These are phyloP conservation scores for Suhomyces atakaporum DNA, from an alignment of 1,139 yeast species.

Conservation along the genomic window DNA sequence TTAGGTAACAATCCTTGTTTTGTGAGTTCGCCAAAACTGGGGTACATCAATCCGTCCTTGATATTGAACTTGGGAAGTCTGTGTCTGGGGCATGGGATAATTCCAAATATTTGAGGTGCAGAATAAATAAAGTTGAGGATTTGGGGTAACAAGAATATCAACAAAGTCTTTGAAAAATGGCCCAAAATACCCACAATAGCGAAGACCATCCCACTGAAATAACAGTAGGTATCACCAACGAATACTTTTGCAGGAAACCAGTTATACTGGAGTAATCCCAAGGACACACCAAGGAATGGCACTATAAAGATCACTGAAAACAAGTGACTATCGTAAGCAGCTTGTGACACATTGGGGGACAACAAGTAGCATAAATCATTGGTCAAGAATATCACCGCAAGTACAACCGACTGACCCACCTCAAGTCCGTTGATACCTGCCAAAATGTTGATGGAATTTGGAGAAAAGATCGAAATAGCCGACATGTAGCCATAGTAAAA, in stretches of 20 bases:
- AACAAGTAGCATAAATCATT: conserved; percentile 77
- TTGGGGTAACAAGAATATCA: conserved; percentile 86
- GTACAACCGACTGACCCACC: conserved; percentile 88
- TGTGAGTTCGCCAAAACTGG: conserved; percentile 47
- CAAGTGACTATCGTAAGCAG: conserved; percentile 80
- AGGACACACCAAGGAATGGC: conserved; percentile 85
- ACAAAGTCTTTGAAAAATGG: conserved; percentile 89
- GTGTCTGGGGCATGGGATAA: conserved; percentile 95
- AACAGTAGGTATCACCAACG: conserved; percentile 98
- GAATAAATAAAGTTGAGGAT: conserved; percentile 86
- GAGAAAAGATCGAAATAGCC: conserved; percentile 87
- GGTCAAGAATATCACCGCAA: conserved; percentile 66
- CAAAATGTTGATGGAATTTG: conserved; percentile 92
- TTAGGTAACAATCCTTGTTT: conserved; percentile 19
- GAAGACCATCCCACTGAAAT: conserved; percentile 97
- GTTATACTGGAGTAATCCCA: conserved; percentile 74
- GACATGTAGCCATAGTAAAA: conserved; percentile 89
- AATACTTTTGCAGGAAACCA: conserved; percentile 92
- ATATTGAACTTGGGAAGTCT: conserved; percentile 78
- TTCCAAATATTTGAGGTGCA: conserved; percentile 80
- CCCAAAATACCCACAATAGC: conserved; percentile 96
- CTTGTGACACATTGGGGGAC: conserved; percentile 40
- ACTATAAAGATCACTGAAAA: conserved; percentile 76
- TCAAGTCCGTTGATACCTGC: conserved; percentile 97
- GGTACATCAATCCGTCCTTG: conserved; percentile 71